A percentile compares a stretch with the other conserved stretches of the same genome.
Conservation (phyloP, 2,329 filamentous ascomycete species). For the Clonostachys rosea region DNA sequence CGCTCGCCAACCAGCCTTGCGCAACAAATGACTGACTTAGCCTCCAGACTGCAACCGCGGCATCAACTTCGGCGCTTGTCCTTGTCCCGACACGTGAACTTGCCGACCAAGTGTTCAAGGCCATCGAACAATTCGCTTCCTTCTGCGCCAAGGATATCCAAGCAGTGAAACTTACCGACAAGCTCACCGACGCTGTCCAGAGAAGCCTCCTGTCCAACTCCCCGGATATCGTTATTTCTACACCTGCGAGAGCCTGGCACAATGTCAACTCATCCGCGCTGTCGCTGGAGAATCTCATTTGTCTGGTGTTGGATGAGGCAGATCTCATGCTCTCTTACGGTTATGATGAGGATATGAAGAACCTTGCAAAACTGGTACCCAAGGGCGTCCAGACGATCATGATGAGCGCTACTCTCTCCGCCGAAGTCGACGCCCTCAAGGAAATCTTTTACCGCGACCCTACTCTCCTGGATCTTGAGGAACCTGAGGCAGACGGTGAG, state of each 20-base stretch:
- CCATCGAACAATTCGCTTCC: slow-evolving; percentile 68
- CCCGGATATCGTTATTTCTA: slow-evolving; percentile 88
- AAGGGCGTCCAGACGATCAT: slow-evolving; percentile 85
- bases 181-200: slow-evolving; percentile 85
- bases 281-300: slow-evolving; percentile 64
- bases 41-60: slow-evolving; percentile 38
- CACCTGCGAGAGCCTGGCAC: slow-evolving; percentile 76
- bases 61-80: slow-evolving; percentile 70
- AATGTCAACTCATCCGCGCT: slow-evolving; percentile 66
- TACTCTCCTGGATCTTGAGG: slow-evolving; percentile 74
- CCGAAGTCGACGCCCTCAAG: slow-evolving; percentile 82
- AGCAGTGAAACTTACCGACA: slow-evolving; percentile 82
- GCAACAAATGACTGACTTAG: neutral
- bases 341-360: slow-evolving; percentile 85
- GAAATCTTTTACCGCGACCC: slow-evolving; percentile 76
- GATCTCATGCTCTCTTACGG: slow-evolving; percentile 92
- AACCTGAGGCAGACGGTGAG: slow-evolving; percentile 71
- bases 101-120: slow-evolving; percentile 82
- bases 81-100: slow-evolving; percentile 94
- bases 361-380: slow-evolving; percentile 71
- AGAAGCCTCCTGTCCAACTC: slow-evolving; percentile 78
- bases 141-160: slow-evolving; percentile 84
- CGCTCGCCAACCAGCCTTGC: neutral
- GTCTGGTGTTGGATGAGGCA: slow-evolving; percentile 89
- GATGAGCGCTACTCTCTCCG: slow-evolving; percentile 88